Evolutionary conservation across 2,329 filamentous ascomycete species (phyloP).

Genomic region (Fusarium poae): DNA sequence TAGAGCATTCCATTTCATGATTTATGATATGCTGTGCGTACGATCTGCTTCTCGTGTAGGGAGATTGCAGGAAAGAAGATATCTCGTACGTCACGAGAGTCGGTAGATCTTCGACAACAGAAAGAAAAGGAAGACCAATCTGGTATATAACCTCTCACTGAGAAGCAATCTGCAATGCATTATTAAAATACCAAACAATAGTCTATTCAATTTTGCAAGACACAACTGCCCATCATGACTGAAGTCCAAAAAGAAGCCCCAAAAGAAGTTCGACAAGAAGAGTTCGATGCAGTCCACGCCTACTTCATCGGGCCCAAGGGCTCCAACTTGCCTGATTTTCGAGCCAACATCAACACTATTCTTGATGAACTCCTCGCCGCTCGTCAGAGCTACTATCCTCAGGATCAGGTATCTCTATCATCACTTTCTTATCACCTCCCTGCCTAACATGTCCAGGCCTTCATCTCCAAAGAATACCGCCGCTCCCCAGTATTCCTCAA

Average conservation of each 20-base stretch:
- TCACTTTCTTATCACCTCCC: accelerated
- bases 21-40: neutral
- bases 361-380: conserved; percentile 54
- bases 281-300: conserved; percentile 49
- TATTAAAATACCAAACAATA: neutral
- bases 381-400: conserved; percentile 53
- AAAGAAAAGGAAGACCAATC: no score
- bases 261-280: conserved; percentile 22
- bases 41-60: neutral
- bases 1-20: neutral
- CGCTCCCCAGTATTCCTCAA: conserved; percentile 53
- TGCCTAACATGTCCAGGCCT: conserved; percentile 32
- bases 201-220: neutral
- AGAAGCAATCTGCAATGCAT: accelerated
- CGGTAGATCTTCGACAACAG: neutral
- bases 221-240: conserved; percentile 7
- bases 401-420: conserved; percentile 50
- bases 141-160: neutral
- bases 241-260: conserved; percentile 16
- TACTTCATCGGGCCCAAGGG: conserved; percentile 60
- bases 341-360: conserved; percentile 56
- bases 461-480: conserved; percentile 55
- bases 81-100: neutral
- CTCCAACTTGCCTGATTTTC: conserved; percentile 57
- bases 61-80: accelerated